phyloP scores from a whole-genome alignment of 768 basidiomycete genomes.

The Amanita jacksonii region DNA sequence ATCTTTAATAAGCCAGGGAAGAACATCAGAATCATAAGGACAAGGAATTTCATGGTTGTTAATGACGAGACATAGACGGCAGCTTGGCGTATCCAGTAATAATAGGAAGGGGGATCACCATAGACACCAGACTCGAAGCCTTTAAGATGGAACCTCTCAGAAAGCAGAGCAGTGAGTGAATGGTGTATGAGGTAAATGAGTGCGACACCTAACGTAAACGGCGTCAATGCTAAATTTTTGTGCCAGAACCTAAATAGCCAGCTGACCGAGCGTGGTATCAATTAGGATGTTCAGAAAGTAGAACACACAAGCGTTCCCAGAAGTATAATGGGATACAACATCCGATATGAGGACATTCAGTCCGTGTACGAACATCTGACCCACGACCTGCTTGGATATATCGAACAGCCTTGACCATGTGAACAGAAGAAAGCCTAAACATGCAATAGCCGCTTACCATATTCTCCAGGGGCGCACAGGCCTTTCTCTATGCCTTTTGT shows the following conservation, averaged over 20 bases:
- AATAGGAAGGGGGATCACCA: constrained; percentile 69
- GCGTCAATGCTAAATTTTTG: background rate
- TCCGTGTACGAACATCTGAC: constrained; percentile 74
- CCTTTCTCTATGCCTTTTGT: constrained; percentile 81
- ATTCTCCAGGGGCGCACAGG: constrained; percentile 87
- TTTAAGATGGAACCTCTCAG: constrained; percentile 53
- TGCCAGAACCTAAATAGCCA: too few species aligned
- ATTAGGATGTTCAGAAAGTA: constrained; percentile 92
- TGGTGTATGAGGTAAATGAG: constrained; percentile 71
- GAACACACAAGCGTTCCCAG: constrained; percentile 80
- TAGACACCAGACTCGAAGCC: constrained; percentile 86
- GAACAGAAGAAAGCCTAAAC: background rate
- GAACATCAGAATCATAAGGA: constrained; percentile 64
- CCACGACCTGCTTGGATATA: constrained; percentile 85
- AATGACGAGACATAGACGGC: constrained; percentile 76
- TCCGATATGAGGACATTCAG: constrained; percentile 75
- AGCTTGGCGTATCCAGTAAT: constrained; percentile 69
- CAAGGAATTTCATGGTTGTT: constrained; percentile 83
- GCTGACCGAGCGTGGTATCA: constrained; percentile 83
- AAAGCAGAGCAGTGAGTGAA: constrained; percentile 51
- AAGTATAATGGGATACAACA: constrained; percentile 56
- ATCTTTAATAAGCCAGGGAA: constrained; percentile 62
- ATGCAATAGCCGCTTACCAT: constrained; percentile 45
- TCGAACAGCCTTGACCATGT: constrained; percentile 65
- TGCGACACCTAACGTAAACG: constrained; percentile 52